Conservation (phyloP, 805 yeast species). For the Teunomyces lycoperdinae region DNA sequence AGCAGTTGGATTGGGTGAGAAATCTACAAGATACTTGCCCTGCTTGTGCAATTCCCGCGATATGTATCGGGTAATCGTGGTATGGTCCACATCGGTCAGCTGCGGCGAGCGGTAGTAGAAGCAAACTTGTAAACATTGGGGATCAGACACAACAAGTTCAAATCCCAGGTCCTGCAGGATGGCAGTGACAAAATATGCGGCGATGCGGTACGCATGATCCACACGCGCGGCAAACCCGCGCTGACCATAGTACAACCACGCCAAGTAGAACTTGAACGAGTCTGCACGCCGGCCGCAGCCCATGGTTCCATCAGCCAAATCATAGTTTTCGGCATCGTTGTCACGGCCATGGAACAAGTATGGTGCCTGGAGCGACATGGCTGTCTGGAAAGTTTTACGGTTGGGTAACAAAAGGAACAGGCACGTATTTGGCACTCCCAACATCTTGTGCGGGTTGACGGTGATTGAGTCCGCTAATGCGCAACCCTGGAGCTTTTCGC, state of each 20-base stretch:
- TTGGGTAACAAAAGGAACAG: conserved; percentile 75
- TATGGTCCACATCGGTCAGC: conserved; percentile 29
- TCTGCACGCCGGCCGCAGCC: conserved; percentile 90
- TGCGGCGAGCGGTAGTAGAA: conserved; percentile 60
- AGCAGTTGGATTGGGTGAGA: conserved; percentile 60
- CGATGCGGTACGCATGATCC: conserved; percentile 68
- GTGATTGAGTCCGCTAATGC: conserved; percentile 74
- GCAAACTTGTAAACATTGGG: conserved; percentile 82
- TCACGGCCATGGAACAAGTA: conserved; percentile 67
- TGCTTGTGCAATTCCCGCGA: conserved; percentile 55
- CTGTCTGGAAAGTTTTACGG: conserved; percentile 58
- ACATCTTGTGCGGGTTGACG: conserved; percentile 81
- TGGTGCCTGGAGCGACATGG: conserved; percentile 78
- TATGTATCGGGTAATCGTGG: conserved; percentile 58
- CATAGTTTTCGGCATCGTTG: conserved; percentile 55
- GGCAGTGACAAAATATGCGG: conserved; percentile 55
- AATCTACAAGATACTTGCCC: conserved; percentile 75
- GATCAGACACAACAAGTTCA: conserved; percentile 43
- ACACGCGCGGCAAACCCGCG: conserved; percentile 63
- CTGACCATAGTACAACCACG: conserved; percentile 79
- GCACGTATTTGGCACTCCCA: conserved; percentile 80
- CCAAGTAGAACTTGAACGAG: conserved; percentile 70
- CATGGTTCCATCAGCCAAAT: conserved; percentile 87
- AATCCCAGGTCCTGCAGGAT: conserved; percentile 44
- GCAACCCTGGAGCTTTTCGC: conserved; percentile 53